phyloP scores from a whole-genome alignment of 768 basidiomycete genomes.

The Coprinopsis strossmayeri region DNA sequence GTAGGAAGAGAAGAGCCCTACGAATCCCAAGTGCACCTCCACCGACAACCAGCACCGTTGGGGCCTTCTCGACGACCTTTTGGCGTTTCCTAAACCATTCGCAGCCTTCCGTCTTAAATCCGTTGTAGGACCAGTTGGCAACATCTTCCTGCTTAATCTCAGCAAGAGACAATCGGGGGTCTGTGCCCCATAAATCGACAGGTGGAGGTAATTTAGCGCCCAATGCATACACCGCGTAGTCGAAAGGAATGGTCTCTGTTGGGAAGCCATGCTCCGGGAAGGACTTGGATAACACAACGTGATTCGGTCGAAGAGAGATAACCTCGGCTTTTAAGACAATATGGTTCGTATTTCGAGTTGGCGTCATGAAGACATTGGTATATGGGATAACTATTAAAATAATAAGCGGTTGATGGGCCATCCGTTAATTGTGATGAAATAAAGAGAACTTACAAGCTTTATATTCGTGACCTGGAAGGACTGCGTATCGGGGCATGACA shows the following conservation, averaged over 20 bases:
- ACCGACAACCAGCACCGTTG: constrained; percentile 57
- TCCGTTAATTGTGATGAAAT: background rate
- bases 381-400: constrained; percentile 45
- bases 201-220: constrained; percentile 52
- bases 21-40: constrained; percentile 72
- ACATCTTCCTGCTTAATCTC: constrained; percentile 1
- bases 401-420: background rate
- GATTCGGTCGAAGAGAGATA: constrained; percentile 28
- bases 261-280: constrained; percentile 41
- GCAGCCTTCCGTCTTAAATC: constrained; percentile 42
- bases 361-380: constrained; percentile 35
- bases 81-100: constrained; percentile 49
- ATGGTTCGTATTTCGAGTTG: constrained; percentile 19
- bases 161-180: constrained; percentile 10
- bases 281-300: constrained; percentile 37
- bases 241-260: constrained; percentile 34
- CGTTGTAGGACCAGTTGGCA: constrained; percentile 22
- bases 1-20: constrained; percentile 24
- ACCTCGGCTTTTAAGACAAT: constrained; percentile 41
- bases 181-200: constrained; percentile 45
- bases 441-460: constrained; percentile 45
- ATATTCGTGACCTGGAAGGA: constrained; percentile 55
- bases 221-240: constrained; percentile 55
- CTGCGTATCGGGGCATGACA: constrained; percentile 49
- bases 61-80: constrained; percentile 35